phyloP scores from a whole-genome alignment of 768 basidiomycete species.

The Trametopsis cervina region DNA sequence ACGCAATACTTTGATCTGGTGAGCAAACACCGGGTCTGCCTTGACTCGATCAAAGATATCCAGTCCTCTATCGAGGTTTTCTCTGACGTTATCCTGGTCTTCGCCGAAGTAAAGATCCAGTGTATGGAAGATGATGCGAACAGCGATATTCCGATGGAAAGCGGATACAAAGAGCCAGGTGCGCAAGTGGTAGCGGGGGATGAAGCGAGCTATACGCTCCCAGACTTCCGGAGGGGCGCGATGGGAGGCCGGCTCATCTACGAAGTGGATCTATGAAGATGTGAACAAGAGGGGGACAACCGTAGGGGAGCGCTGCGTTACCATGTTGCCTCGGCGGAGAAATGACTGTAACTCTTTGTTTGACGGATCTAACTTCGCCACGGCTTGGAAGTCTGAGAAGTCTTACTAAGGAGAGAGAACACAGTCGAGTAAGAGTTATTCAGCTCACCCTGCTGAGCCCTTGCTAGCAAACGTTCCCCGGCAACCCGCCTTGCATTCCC shows the following conservation, averaged over 20 bases:
- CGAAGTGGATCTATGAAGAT: constrained; percentile 40
- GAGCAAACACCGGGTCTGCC: constrained; percentile 53
- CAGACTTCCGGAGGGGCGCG: constrained; percentile 61
- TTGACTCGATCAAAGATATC: constrained; percentile 66
- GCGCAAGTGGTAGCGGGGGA: constrained; percentile 61
- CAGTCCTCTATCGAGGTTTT: constrained; percentile 51
- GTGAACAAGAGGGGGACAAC: neutral
- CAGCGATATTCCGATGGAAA: constrained; percentile 56
- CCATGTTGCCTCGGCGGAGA: constrained; percentile 41
- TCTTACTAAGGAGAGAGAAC: neutral
- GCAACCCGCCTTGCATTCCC: constrained; percentile 51
- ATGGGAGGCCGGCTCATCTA: constrained; percentile 49
- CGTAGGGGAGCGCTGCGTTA: constrained; percentile 18
- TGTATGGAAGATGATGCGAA: constrained; percentile 59
- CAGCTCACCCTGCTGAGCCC: constrained; percentile 52
- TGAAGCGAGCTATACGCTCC: constrained; percentile 56
- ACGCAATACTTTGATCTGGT: constrained; percentile 48
- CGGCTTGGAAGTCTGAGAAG: constrained; percentile 50
- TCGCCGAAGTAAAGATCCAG: constrained; percentile 64
- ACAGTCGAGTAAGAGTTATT: neutral
- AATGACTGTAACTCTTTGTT: constrained; percentile 46
- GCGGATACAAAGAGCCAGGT: constrained; percentile 61
- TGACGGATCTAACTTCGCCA: constrained; percentile 51
- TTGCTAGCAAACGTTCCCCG: constrained; percentile 46
- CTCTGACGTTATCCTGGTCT: constrained; percentile 35